Evolutionary conservation across 2,329 filamentous ascomycete species (phyloP).

Genomic region (Elsinoe necatrix): DNA sequence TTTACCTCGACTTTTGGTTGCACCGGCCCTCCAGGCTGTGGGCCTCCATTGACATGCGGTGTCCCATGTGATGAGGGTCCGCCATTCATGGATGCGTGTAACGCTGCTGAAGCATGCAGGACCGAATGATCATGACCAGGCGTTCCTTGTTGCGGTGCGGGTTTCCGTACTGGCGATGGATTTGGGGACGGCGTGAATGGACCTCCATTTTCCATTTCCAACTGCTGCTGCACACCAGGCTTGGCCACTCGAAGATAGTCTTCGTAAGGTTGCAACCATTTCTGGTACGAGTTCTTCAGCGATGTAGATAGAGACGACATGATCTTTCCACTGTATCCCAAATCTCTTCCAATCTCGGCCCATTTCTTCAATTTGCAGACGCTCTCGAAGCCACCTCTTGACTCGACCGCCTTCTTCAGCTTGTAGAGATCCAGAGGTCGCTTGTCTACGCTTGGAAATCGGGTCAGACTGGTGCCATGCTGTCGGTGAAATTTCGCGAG

Average conservation of each 20-base stretch:
- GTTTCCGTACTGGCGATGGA: conserved; percentile 61
- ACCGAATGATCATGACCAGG: conserved; percentile 58
- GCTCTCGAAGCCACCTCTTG: conserved; percentile 86
- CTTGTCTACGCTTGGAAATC: conserved; percentile 94
- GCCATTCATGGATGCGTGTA: conserved; percentile 42
- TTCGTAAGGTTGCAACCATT: conserved; percentile 95
- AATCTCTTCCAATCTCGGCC: conserved; percentile 93
- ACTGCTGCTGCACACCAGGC: conserved; percentile 89
- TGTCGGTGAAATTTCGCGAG: conserved; percentile 95
- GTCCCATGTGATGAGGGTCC: background rate
- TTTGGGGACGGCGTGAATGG: conserved; percentile 73
- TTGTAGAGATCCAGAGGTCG: conserved; percentile 92
- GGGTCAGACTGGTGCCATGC: conserved; percentile 85
- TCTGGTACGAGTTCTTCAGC: conserved; percentile 94
- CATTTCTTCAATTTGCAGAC: conserved; percentile 98
- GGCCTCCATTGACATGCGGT: conserved; percentile 16
- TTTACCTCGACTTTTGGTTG: conserved; percentile 30
- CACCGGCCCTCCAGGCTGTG: background rate
- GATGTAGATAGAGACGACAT: conserved; percentile 98
- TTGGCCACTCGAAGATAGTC: conserved; percentile 87
- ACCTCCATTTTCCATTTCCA: conserved; percentile 87
- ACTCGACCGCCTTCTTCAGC: conserved; percentile 92
- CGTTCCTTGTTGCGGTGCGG: conserved; percentile 37
- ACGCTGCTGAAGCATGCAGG: conserved; percentile 46
- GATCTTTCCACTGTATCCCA: conserved; percentile 98